These are phyloP conservation scores for Conticribra guillardii DNA, from an alignment of 108 stramenopile species.

Conservation along the genomic window DNA sequence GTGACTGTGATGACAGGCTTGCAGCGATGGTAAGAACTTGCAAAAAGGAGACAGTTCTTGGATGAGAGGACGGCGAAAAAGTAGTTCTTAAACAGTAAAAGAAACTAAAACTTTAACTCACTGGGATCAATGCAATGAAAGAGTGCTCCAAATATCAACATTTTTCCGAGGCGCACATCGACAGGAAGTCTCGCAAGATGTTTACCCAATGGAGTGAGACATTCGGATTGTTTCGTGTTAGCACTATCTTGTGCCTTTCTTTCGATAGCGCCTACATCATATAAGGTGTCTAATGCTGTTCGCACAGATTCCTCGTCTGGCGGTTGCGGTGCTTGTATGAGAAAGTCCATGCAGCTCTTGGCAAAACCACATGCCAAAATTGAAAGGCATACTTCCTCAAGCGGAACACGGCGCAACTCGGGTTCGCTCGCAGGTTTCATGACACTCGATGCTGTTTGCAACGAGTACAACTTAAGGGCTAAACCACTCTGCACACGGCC, in stretches of 20 bases:
- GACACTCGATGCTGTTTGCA: slow-evolving; percentile 55
- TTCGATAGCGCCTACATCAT: slow-evolving; percentile 79
- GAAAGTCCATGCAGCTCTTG: slow-evolving; percentile 70
- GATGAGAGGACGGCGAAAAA: too few species aligned
- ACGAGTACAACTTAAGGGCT: slow-evolving; percentile 80
- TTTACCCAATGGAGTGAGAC: slow-evolving; percentile 87
- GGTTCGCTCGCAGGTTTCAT: slow-evolving; percentile 77
- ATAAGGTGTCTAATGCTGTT: slow-evolving; percentile 65
- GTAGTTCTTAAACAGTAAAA: too few species aligned
- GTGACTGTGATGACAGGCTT: slow-evolving; percentile 73
- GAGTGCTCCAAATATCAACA: slow-evolving; percentile 79
- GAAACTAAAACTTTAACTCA: too few species aligned
- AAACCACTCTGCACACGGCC: slow-evolving; percentile 91
- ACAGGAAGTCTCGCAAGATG: slow-evolving; percentile 92
- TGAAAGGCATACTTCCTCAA: slow-evolving; percentile 65
- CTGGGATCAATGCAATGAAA: slow-evolving; percentile 32
- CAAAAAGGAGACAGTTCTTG: slow-evolving; percentile 6
- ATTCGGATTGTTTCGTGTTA: slow-evolving; percentile 28
- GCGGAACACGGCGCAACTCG: slow-evolving; percentile 84
- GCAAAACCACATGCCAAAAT: slow-evolving; percentile 65
- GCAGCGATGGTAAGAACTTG: slow-evolving; percentile 73
- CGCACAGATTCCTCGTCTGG: slow-evolving; percentile 71
- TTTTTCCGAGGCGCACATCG: slow-evolving; percentile 88
- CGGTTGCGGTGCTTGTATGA: slow-evolving; percentile 93
- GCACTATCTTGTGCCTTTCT: background rate